These are phyloP conservation scores for Haberlea rhodopensis DNA, from an alignment of 257 asterid genomes.

Conservation along the genomic window DNA sequence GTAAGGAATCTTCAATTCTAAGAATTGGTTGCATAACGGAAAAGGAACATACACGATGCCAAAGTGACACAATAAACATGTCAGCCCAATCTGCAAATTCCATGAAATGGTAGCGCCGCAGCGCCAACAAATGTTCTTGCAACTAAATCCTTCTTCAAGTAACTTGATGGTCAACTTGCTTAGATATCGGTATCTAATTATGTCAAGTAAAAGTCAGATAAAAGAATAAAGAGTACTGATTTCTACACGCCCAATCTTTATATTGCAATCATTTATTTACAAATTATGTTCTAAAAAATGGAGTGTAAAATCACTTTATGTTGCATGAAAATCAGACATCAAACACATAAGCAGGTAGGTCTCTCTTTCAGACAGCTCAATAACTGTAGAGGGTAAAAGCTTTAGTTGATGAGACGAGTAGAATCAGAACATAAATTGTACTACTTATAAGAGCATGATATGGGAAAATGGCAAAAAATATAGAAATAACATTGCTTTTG, in stretches of 20 bases:
- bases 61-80: constrained; percentile 79
- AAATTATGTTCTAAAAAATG: background rate
- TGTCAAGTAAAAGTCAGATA: constrained; percentile 55
- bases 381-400: constrained; percentile 6
- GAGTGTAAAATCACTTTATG: background rate
- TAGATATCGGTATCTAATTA: constrained; percentile 63
- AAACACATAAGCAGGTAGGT: constrained; percentile 2
- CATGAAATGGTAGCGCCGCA: constrained; percentile 90
- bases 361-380: constrained; percentile 21
- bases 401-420: constrained; percentile 18
- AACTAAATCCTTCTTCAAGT: constrained; percentile 82
- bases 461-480: background rate
- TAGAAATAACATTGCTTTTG: background rate
- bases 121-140: constrained; percentile 83
- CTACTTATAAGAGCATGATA: constrained; percentile 4
- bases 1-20: constrained; percentile 25
- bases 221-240: background rate
- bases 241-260: background rate
- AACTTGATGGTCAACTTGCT: constrained; percentile 89
- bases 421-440: constrained; percentile 8
- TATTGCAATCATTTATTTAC: background rate
- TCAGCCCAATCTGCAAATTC: constrained; percentile 99
- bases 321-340: background rate
- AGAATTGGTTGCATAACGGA: constrained; percentile 24
- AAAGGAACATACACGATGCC: constrained; percentile 59